Base-by-base conservation (phyloP, 495 filamentous ascomycete genomes). In the Aspergillus hancockii region DNA sequence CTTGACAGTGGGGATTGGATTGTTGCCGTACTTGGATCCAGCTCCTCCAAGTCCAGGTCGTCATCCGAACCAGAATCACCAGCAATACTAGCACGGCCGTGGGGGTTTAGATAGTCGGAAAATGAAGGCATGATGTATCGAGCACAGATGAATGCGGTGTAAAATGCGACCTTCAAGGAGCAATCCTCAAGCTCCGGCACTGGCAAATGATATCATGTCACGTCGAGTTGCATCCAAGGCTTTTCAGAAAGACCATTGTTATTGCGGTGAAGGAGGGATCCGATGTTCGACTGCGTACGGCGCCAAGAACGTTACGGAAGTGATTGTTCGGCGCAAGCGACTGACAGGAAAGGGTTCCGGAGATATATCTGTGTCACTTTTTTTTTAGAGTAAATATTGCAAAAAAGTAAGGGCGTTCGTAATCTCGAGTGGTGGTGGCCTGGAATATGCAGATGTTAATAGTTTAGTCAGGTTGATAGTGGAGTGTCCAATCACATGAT, bases 31-130 rank as follows among this genome's bases (percentile, higher is more conserved):
- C 71, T 71, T 16, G 86, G 88, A 62, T 90, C 88, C 38, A 92
- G 83, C 79, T 92, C 90, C 64, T 91, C 81, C 53, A 86, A 64
- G 59, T 92, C 87, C 51, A 91, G 76, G 60, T 83, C 81, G 46
- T 78, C 71, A 45, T 90, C 89, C 18, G 73, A 74, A 28, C 67
- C 76, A 1, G 73, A 74, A 55, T 72, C 71, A 55, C 59, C 65
- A 47, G 67, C 60, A 43, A 71, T 67, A 45, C 70, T 70, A 32
- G 69, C 55, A 25, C 64, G 63, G 25, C 69, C 71, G 45, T 68
- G 62, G 34, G 71, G 69, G 54, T 75, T 72, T 49, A 71, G 49
- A 59, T 80, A 79, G 14, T 78, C 75, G 55, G 66, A 59, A 43
- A 75, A 75, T 21, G 74, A 71, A 63, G 71, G 68, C 76, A 79